phyloP scores from a whole-genome alignment of 257 asterid species.

The Thymus mandschuricus region DNA sequence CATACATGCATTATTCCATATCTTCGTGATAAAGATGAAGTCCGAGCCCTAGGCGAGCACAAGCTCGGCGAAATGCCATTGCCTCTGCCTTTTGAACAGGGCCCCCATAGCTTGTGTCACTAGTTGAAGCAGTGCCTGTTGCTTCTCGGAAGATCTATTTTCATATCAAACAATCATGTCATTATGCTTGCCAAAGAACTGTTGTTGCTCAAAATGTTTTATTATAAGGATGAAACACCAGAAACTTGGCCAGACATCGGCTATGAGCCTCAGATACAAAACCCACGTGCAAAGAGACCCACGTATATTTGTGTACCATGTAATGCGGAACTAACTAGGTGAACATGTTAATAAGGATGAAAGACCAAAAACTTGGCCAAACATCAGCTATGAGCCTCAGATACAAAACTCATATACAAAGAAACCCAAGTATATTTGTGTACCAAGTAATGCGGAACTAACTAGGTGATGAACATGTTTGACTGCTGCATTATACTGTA shows the following conservation, averaged over 20 bases:
- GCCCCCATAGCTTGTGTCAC: conserved; percentile 64
- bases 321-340: no score
- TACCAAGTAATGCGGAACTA: neutral
- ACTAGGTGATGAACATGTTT: neutral
- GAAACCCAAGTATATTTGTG: no score
- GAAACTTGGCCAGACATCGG: neutral
- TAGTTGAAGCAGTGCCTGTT: conserved; percentile 73
- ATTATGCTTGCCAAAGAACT: conserved; percentile 10
- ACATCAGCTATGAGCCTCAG: conserved; percentile 1
- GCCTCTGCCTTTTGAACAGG: conserved; percentile 90
- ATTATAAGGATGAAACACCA: conserved; percentile 2
- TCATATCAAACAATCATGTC: conserved; percentile 13
- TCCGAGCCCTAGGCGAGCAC: conserved; percentile 92
- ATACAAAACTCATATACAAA: neutral
- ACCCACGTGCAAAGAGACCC: neutral
- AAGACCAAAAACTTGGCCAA: neutral
- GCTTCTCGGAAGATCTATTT: conserved; percentile 77
- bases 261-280: conserved; percentile 3
- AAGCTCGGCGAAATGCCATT: conserved; percentile 96
- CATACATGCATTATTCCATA: conserved; percentile 40
- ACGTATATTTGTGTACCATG: no score
- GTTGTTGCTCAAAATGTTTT: neutral
- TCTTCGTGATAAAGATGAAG: conserved; percentile 93
- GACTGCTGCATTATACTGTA: no score
- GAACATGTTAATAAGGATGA: neutral